phyloP scores from a whole-genome alignment of 352 stramenopile genomes.

The Globisporangium nodosum region DNA sequence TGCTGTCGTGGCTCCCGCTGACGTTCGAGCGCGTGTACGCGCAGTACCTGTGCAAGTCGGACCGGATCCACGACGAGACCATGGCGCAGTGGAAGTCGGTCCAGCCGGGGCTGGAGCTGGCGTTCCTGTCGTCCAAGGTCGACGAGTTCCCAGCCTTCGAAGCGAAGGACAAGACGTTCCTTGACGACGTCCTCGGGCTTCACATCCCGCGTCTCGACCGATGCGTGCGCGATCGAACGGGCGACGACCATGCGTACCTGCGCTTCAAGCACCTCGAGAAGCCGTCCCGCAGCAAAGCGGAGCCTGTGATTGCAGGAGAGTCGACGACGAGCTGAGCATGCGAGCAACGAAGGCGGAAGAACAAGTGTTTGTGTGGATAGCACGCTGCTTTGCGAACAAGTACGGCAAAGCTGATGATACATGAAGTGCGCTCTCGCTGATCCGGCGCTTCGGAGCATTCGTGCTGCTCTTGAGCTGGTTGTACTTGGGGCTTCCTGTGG shows the following conservation, averaged over 20 bases:
- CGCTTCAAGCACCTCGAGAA: conserved; percentile 76
- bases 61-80: conserved; percentile 71
- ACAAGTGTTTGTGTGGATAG: not conserved
- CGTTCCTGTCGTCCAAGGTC: conserved; percentile 48
- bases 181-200: conserved; percentile 74
- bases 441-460: too few relatives aligned
- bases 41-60: conserved; percentile 67
- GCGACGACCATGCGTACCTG: conserved; percentile 79
- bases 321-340: not conserved
- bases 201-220: conserved; percentile 78
- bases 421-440: not conserved
- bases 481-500: not conserved
- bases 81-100: conserved; percentile 66
- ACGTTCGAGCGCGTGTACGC: conserved; percentile 75
- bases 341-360: not conserved
- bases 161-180: conserved; percentile 50
- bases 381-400: not conserved
- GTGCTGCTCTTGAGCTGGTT: too few relatives aligned
- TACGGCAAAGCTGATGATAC: not conserved
- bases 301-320: conserved; percentile 10
- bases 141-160: conserved; percentile 60
- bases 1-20: conserved; percentile 66
- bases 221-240: conserved; percentile 70
- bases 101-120: conserved; percentile 67
- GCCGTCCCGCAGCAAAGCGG: conserved; percentile 18